Evolutionary conservation across 495 filamentous ascomycete genomes (phyloP).

Genomic region (Arthonia radiata): DNA sequence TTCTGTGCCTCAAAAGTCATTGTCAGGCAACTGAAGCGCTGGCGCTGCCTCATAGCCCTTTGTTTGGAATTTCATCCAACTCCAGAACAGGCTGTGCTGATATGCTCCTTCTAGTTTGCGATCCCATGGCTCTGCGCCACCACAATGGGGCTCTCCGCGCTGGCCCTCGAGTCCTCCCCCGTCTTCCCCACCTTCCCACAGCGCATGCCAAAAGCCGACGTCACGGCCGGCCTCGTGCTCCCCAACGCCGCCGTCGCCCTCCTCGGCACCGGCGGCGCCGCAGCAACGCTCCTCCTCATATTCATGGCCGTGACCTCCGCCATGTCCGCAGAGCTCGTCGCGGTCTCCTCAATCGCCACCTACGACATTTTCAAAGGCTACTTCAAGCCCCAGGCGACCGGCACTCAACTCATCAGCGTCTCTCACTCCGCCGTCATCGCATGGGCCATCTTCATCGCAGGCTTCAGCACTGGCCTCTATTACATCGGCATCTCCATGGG

Average conservation of each 20-base stretch:
- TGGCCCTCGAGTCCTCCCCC: slow-evolving; percentile 56
- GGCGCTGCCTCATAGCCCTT: too few species aligned
- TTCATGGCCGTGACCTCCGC: slow-evolving; percentile 95
- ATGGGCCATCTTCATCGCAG: slow-evolving; percentile 67
- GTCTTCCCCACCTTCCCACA: slow-evolving; percentile 47
- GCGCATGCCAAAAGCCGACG: slow-evolving; percentile 48
- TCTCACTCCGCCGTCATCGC: slow-evolving; percentile 50
- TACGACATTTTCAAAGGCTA: slow-evolving; percentile 69
- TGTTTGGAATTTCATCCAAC: too few species aligned
- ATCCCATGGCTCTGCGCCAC: slow-evolving; percentile 86
- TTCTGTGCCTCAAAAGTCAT: too few species aligned
- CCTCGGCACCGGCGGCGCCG: slow-evolving; percentile 69
- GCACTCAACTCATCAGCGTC: slow-evolving; percentile 64
- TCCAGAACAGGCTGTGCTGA: too few species aligned
- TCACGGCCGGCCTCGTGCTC: slow-evolving; percentile 67
- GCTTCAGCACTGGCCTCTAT: slow-evolving; percentile 58
- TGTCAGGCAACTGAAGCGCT: too few species aligned
- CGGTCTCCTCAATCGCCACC: slow-evolving; percentile 77
- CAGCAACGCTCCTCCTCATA: slow-evolving; percentile 58
- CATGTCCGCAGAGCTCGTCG: slow-evolving; percentile 72
- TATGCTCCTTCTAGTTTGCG: too few species aligned
- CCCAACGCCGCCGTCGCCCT: slow-evolving; percentile 78
- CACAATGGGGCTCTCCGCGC: slow-evolving; percentile 77
- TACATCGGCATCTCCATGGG: slow-evolving; percentile 42
- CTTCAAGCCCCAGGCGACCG: slow-evolving; percentile 26